Conservation (phyloP, 306 rosid genomes). For the Begonia peltatifolia region DNA sequence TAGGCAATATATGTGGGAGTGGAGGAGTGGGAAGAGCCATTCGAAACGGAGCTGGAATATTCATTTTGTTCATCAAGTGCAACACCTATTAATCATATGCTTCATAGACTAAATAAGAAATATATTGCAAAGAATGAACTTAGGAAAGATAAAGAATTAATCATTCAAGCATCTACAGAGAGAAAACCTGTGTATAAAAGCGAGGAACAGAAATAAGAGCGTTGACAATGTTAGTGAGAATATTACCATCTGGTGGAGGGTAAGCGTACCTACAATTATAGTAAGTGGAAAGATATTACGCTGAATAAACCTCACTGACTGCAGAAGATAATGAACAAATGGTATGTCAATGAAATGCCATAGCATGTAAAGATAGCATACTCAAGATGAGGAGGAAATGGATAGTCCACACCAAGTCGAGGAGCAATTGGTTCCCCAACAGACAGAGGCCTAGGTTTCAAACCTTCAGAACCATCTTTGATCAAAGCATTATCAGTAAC, state of each 20-base stretch:
- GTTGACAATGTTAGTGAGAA: conserved; percentile 81
- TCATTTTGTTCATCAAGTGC: conserved; percentile 97
- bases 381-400: conserved; percentile 88
- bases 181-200: conserved; percentile 73
- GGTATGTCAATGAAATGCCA: background rate
- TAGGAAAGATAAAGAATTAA: background rate
- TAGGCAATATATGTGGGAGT: conserved; percentile 58
- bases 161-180: conserved; percentile 5
- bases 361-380: conserved; percentile 19
- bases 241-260: conserved; percentile 96
- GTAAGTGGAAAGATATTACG: conserved; percentile 12
- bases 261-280: conserved; percentile 59
- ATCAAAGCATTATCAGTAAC: conserved; percentile 12
- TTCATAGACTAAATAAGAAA: background rate
- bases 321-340: background rate
- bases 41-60: conserved; percentile 92
- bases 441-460: conserved; percentile 30
- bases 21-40: conserved; percentile 96
- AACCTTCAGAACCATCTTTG: conserved; percentile 25
- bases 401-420: conserved; percentile 80
- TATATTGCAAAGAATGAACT: background rate
- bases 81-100: conserved; percentile 41
- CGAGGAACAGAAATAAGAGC: conserved; percentile 93
- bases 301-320: conserved; percentile 1
- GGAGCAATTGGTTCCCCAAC: conserved; percentile 59